phyloP scores from a whole-genome alignment of 176 grass and related monocot species.

The Eragrostis curvula region DNA sequence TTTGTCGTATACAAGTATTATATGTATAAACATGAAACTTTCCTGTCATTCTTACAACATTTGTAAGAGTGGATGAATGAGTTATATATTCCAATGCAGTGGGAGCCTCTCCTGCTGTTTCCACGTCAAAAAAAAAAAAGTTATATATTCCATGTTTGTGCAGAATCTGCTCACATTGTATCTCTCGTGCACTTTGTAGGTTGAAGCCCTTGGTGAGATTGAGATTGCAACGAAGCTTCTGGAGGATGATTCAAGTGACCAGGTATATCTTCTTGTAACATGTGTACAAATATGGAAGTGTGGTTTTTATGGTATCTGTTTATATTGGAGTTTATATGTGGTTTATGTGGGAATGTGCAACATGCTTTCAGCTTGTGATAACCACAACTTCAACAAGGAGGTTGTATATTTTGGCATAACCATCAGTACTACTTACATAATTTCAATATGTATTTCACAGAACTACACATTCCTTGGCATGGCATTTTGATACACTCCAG shows the following conservation, averaged over 20 bases:
- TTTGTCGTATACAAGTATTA: background rate
- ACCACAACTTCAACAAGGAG: background rate
- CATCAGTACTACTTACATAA: too few species aligned
- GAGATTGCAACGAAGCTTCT: conserved; percentile 97
- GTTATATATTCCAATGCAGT: conserved; percentile 12
- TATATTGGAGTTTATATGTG: conserved; percentile 10
- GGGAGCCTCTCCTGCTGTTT: too few species aligned
- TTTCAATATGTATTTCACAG: background rate
- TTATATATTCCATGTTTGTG: conserved; percentile 2
- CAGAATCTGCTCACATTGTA: conserved; percentile 31
- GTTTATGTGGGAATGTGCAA: background rate
- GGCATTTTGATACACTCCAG: background rate
- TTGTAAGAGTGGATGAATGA: background rate
- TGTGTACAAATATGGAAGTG: background rate
- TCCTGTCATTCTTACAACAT: conserved; percentile 11
- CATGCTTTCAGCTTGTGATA: conserved; percentile 23
- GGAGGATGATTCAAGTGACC: conserved; percentile 62
- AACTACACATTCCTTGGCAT: background rate
- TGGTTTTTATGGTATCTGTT: background rate
- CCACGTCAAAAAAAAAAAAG: too few species aligned
- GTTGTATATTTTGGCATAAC: background rate
- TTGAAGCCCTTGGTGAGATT: conserved; percentile 91
- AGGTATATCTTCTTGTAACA: conserved; percentile 57
- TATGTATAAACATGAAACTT: conserved; percentile 13
- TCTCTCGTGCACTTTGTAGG: conserved; percentile 51